Evolutionary conservation across 164 flowering plant genomes (phyloP).

Genomic region (Macadamia tetraphylla): DNA sequence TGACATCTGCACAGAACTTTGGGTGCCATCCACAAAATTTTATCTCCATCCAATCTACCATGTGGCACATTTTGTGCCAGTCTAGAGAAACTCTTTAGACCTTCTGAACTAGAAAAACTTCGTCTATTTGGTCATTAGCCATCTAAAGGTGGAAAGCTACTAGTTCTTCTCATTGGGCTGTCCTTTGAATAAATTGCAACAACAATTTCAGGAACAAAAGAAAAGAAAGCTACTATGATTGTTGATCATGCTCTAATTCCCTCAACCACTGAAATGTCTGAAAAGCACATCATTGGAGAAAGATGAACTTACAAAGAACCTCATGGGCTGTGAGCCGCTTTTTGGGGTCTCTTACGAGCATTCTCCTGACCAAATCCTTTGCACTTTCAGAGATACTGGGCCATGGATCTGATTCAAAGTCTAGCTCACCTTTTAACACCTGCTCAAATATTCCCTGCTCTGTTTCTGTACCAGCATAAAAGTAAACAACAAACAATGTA

Average conservation of each 20-base stretch:
- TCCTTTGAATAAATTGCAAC: too few species aligned
- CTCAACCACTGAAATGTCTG: not conserved
- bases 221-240: not conserved
- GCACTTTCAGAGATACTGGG: conserved; percentile 22
- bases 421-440: conserved; percentile 17
- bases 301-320: conserved; percentile 15
- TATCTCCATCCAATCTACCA: too few species aligned
- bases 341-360: conserved; percentile 22
- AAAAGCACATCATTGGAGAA: not conserved
- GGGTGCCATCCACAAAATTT: too few species aligned
- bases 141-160: too few species aligned
- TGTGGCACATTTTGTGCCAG: too few species aligned
- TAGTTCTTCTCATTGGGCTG: too few species aligned
- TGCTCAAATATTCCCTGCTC: conserved; percentile 22
- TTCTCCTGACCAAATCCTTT: conserved; percentile 22
- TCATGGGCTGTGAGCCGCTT: conserved; percentile 17
- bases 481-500: not conserved
- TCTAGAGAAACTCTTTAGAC: too few species aligned
- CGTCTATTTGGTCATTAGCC: too few species aligned
- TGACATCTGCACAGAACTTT: too few species aligned
- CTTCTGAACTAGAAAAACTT: too few species aligned
- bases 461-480: conserved; percentile 8
- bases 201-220: not conserved
- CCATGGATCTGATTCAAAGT: conserved; percentile 22
- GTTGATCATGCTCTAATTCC: not conserved